Base-by-base conservation (phyloP, 2,329 filamentous ascomycete genomes). In the Claviceps sp. region DNA sequence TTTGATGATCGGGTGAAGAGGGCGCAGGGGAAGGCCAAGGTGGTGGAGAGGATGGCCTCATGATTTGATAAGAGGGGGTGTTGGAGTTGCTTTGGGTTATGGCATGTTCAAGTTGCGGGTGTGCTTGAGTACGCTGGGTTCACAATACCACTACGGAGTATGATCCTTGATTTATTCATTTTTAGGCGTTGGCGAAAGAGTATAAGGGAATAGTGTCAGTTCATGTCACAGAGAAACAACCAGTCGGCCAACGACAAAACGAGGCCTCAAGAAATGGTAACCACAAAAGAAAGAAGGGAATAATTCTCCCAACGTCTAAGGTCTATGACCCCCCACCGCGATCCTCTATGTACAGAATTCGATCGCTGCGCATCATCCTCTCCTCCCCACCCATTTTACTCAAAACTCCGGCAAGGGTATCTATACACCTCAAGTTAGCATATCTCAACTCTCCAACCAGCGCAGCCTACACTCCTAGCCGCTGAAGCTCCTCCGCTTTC, bases 1-100 rank as follows among this genome's bases (percentile, higher is more conserved):
- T 90, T 95, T 62, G 93, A 98, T 61, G 88, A 96, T 64, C 77
- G 90, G 13, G 64, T 95, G 41, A 93, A 90, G 69, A 80, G 87
- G 57, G 91, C 89, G 4, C 79, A 82, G 59, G 85, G 85, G 3
- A 96, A 95, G 65, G 79, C 80, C 1, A 95, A 91, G 68, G 78
- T 98, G 47, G 82, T 97, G 45, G 85, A 93, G 66, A 83, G 83
- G 55, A 81, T 87, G 58, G 62, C 76, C 1, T 72, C 72, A 13
- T 51, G 50, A 45, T 19, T 38, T 38, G 14, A 34, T 3, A 34
- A 11, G 10, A 1, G 30, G 41, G 26, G 11, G 41, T 50, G 16
- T 48, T 26, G 34, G 34, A 5, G 10, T 17, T 34, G 30, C 30
- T 34, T 34, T 11, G 10, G 4, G 4, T 34, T 11, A 11, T 11